phyloP scores from a whole-genome alignment of 78 protist genomes.

The Monosiga brevicollis region DNA sequence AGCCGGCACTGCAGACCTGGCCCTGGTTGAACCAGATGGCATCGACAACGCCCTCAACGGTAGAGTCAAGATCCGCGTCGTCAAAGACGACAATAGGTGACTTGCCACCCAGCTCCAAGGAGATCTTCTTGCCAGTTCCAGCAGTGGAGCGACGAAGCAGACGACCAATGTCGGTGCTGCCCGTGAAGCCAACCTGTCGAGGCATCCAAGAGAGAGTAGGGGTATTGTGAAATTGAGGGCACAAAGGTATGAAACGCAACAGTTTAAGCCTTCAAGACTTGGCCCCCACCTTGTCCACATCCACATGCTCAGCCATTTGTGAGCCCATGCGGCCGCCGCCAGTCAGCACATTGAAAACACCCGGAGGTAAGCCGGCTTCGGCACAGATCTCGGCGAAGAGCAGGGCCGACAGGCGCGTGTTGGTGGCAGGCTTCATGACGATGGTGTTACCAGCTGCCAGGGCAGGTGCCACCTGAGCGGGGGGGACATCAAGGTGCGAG shows the following conservation, averaged over 20 bases:
- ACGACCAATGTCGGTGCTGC: slow-evolving; percentile 50
- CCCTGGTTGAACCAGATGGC: slow-evolving; percentile 55
- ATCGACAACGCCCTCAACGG: slow-evolving; percentile 21
- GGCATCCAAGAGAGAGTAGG: too few relatives aligned
- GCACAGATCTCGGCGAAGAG: slow-evolving; percentile 38
- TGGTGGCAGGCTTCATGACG: slow-evolving; percentile 76
- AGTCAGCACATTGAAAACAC: slow-evolving; percentile 73
- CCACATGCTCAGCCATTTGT: slow-evolving; percentile 46
- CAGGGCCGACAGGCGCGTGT: slow-evolving; percentile 78
- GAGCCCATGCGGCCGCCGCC: slow-evolving; percentile 69
- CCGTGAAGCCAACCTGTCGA: slow-evolving; percentile 86
- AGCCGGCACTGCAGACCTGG: slow-evolving; percentile 30
- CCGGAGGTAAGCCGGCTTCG: slow-evolving; percentile 84
- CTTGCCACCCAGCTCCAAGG: slow-evolving; percentile 86
- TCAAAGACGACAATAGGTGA: slow-evolving; percentile 70
- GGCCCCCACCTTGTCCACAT: slow-evolving; percentile 66
- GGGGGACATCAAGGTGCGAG: too few relatives aligned
- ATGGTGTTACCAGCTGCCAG: slow-evolving; percentile 76
- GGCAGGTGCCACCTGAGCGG: slow-evolving; percentile 42
- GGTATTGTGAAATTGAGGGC: too few relatives aligned
- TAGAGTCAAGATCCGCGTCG: slow-evolving; percentile 66
- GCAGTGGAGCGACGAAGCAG: not conserved
- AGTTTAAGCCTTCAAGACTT: too few relatives aligned
- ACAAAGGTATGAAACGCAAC: too few relatives aligned
- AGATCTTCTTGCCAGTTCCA: slow-evolving; percentile 5